A percentile compares a stretch with the other conserved stretches of the same genome.
Evolutionary conservation across 2,329 filamentous ascomycete genomes (phyloP).

Genomic region (Nigrospora osmanthi): DNA sequence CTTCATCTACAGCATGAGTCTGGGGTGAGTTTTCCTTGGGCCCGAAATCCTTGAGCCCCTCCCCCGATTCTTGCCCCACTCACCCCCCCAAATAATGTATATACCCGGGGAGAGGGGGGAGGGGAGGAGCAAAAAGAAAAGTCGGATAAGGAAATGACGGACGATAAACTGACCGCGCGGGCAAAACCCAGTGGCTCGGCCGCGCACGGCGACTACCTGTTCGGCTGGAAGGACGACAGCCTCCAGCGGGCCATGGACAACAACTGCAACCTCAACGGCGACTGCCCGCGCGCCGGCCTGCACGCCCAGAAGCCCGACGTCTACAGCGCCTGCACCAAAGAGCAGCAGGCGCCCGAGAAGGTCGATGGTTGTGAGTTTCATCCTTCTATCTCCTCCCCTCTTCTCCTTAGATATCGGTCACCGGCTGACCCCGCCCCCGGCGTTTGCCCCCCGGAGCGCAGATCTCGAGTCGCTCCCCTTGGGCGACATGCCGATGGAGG

Average conservation of each 20-base stretch:
- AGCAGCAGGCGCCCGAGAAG: constrained; percentile 37
- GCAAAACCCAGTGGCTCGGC: constrained; percentile 31
- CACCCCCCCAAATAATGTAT: too few relatives aligned
- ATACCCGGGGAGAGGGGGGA: too few relatives aligned
- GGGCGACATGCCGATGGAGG: constrained; percentile 16
- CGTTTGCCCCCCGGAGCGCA: background rate
- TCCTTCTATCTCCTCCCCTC: too few relatives aligned
- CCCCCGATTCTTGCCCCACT: too few relatives aligned
- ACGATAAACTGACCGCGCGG: constrained; percentile 33
- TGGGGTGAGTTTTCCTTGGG: too few relatives aligned
- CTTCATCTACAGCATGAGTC: too few relatives aligned
- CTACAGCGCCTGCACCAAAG: constrained; percentile 37
- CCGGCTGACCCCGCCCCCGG: too few relatives aligned
- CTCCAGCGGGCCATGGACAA: constrained; percentile 41
- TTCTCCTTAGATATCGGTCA: too few relatives aligned
- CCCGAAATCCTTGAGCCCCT: too few relatives aligned
- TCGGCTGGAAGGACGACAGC: constrained; percentile 40
- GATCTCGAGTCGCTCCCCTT: constrained; percentile 20
- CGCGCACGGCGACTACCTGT: constrained; percentile 43
- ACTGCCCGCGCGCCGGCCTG: constrained; percentile 34
- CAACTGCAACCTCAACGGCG: constrained; percentile 35
- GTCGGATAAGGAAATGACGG: too few relatives aligned
- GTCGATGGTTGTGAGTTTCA: constrained; percentile 38
- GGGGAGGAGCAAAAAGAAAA: too few relatives aligned
- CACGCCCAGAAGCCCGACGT: constrained; percentile 33